Percentiles rank a stretch among this genome's conserved stretches.
phyloP scores from a whole-genome alignment of 768 basidiomycete genomes.

The Hypholoma sublateritium region DNA sequence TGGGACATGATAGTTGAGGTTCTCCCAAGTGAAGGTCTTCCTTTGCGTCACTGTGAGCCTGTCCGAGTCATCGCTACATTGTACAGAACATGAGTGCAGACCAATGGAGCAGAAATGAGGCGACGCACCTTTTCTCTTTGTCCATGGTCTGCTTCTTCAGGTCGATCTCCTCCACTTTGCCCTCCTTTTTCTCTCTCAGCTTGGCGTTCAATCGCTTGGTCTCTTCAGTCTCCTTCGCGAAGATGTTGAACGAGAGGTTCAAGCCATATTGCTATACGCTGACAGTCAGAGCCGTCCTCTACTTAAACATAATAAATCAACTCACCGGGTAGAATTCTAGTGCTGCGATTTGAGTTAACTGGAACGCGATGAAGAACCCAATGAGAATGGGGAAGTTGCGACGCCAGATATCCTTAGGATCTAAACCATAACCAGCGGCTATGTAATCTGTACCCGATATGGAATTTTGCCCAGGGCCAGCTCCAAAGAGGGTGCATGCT shows the following conservation, averaged over 20 bases:
- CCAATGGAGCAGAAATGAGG: background rate
- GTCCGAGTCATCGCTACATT: background rate
- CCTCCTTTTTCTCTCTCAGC: conserved; percentile 54
- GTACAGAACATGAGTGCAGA: background rate
- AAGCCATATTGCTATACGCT: conserved; percentile 47
- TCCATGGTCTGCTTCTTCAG: background rate
- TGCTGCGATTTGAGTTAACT: conserved; percentile 63
- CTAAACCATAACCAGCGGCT: conserved; percentile 48
- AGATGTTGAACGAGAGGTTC: conserved; percentile 51
- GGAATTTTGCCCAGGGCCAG: conserved; percentile 49
- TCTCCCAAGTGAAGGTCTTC: conserved; percentile 82
- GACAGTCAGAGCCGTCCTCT: conserved; percentile 8
- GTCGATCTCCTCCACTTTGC: conserved; percentile 30
- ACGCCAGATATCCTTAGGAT: conserved; percentile 57
- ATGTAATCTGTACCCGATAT: conserved; percentile 68
- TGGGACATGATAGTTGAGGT: conserved; percentile 75
- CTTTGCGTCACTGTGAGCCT: conserved; percentile 23
- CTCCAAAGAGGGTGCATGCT: conserved; percentile 75
- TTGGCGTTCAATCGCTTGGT: conserved; percentile 52
- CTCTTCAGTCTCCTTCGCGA: conserved; percentile 58
- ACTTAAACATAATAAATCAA: conserved; percentile 2
- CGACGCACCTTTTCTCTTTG: conserved; percentile 9
- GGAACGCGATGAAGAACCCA: conserved; percentile 70
- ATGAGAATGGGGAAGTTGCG: conserved; percentile 70
- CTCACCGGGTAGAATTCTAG: conserved; percentile 66